Percentiles rank a stretch among this genome's conserved stretches.
These are phyloP conservation scores for Pythium plurisporium DNA, from an alignment of 352 stramenopile species.

Conservation along the genomic window DNA sequence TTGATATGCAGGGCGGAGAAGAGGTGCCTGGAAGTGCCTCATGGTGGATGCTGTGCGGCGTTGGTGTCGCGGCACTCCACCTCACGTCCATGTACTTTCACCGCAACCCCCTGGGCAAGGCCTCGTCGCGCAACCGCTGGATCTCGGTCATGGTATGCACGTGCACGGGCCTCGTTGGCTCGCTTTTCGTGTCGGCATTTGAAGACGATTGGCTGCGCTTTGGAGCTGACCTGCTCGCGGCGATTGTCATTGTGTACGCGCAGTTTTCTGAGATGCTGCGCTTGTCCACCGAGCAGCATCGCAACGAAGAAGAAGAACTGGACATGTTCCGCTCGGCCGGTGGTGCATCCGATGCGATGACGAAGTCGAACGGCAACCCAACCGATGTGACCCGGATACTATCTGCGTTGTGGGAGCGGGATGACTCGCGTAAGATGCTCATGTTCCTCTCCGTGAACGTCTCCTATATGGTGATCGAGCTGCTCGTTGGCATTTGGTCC, in stretches of 20 bases:
- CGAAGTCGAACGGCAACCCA: not conserved
- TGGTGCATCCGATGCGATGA: not conserved
- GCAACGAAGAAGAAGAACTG: slow-evolving; percentile 26
- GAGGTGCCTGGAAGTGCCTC: not conserved
- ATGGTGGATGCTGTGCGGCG: slow-evolving; percentile 21
- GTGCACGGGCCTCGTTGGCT: slow-evolving; percentile 35
- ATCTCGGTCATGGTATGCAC: slow-evolving; percentile 39
- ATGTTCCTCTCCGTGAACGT: slow-evolving; percentile 80
- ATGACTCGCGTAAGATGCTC: slow-evolving; percentile 72
- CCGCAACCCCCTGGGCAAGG: slow-evolving; percentile 22
- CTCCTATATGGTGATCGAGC: slow-evolving; percentile 86
- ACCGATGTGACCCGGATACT: slow-evolving; percentile 27
- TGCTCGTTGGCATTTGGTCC: slow-evolving; percentile 76
- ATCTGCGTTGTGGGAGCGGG: slow-evolving; percentile 41
- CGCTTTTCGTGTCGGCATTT: slow-evolving; percentile 31
- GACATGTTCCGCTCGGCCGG: slow-evolving; percentile 37
- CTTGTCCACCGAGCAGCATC: slow-evolving; percentile 16
- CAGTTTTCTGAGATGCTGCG: slow-evolving; percentile 31
- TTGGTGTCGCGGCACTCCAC: slow-evolving; percentile 19
- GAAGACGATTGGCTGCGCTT: slow-evolving; percentile 54
- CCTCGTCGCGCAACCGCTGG: slow-evolving; percentile 26
- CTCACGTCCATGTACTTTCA: slow-evolving; percentile 29
- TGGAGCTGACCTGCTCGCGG: slow-evolving; percentile 29
- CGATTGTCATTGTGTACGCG: slow-evolving; percentile 49
- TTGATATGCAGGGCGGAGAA: slow-evolving; percentile 10